A percentile compares a stretch with the other conserved stretches of the same genome.
Evolutionary conservation across 352 stramenopile genomes (phyloP).

Genomic region (Pythium dissotocum): DNA sequence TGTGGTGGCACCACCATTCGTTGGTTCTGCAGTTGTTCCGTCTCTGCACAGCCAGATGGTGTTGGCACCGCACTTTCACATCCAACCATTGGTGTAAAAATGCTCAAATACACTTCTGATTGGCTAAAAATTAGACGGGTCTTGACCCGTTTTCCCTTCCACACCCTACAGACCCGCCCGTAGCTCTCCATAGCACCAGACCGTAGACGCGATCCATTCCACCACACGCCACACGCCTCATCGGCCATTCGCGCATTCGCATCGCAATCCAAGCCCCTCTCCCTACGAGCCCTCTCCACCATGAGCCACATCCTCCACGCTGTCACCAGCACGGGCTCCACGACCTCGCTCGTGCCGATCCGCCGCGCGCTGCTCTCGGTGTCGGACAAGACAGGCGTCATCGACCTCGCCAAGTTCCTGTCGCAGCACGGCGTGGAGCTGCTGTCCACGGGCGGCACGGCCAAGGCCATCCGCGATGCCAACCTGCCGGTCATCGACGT

Average conservation of each 20-base stretch:
- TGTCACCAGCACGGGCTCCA: constrained; percentile 54
- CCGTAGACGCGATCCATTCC: constrained; percentile 13
- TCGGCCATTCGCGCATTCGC: constrained; percentile 15
- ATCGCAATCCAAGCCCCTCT: constrained; percentile 9
- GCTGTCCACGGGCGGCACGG: constrained; percentile 98
- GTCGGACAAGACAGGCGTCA: constrained; percentile 98
- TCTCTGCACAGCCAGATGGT: constrained; percentile 7
- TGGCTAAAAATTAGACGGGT: constrained; percentile 14
- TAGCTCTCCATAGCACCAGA: constrained; percentile 2
- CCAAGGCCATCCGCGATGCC: constrained; percentile 95
- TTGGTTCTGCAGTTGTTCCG: constrained; percentile 4
- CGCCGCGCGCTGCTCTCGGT: constrained; percentile 97
- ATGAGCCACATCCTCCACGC: constrained; percentile 88
- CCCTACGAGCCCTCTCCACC: not conserved
- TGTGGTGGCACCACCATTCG: constrained; percentile 11
- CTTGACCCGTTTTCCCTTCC: constrained; percentile 3
- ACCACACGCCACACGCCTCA: not conserved
- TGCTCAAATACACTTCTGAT: not conserved
- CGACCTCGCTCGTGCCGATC: constrained; percentile 89
- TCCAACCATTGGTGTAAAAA: constrained; percentile 12
- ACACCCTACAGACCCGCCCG: not conserved
- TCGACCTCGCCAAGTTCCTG: constrained; percentile 96
- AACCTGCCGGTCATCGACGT: constrained; percentile 96
- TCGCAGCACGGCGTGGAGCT: constrained; percentile 93
- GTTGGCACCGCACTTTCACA: constrained; percentile 16